A percentile compares a stretch with the other conserved stretches of the same genome.
These are phyloP conservation scores for Haematococcus lacustris DNA, from an alignment of 139 green algal genomes.

Conservation along the genomic window DNA sequence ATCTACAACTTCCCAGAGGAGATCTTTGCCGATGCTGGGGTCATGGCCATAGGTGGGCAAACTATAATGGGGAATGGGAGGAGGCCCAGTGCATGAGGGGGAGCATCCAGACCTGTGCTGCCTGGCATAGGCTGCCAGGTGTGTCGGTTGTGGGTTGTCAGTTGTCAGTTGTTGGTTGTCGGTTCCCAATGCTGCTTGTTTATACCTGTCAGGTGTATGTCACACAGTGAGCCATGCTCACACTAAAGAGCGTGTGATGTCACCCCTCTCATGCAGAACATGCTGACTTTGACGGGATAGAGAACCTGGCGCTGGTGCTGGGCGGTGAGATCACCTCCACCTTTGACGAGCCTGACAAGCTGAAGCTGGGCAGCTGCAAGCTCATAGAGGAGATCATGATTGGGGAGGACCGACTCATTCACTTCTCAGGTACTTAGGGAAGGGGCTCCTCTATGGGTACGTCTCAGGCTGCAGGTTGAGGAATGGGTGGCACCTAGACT, in stretches of 20 bases:
- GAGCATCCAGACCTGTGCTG: too few relatives aligned
- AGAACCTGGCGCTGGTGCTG: constrained; percentile 93
- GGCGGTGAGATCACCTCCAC: constrained; percentile 94
- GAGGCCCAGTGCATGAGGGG: too few relatives aligned
- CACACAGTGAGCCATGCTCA: too few relatives aligned
- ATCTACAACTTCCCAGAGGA: constrained; percentile 99
- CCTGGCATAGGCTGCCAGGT: too few relatives aligned
- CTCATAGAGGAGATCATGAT: constrained; percentile 96
- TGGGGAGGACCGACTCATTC: constrained; percentile 89
- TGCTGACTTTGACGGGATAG: constrained; percentile 79
- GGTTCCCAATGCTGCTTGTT: too few relatives aligned
- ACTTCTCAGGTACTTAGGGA: constrained; percentile 82
- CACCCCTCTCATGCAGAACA: constrained; percentile 58
- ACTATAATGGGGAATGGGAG: neutral
- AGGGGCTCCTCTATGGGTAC: too few relatives aligned
- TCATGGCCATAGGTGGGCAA: constrained; percentile 12
- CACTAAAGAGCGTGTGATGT: too few relatives aligned
- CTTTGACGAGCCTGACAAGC: constrained; percentile 79
- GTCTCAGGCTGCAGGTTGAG: too few relatives aligned
- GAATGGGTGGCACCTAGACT: too few relatives aligned
- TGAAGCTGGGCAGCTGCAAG: constrained; percentile 85
- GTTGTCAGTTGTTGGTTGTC: too few relatives aligned
- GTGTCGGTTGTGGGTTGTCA: too few relatives aligned
- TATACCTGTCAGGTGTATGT: too few relatives aligned
- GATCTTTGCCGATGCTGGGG: constrained; percentile 24